phyloP scores from a whole-genome alignment of 768 basidiomycete species.

The Amanita pallidorosea region DNA sequence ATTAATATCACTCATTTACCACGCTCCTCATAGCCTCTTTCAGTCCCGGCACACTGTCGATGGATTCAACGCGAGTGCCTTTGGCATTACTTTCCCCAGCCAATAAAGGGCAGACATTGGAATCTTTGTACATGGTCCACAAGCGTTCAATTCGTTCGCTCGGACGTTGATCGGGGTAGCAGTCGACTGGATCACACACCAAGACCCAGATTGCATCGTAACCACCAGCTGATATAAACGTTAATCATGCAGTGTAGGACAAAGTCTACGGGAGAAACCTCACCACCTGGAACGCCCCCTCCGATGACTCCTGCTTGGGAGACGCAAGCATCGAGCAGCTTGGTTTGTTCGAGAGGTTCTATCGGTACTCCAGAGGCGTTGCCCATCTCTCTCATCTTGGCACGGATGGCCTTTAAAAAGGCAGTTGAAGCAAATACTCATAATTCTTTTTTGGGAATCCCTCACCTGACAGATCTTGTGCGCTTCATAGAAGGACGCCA shows the following conservation, averaged over 20 bases:
- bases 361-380: slow-evolving; percentile 67
- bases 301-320: slow-evolving; percentile 78
- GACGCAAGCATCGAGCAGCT: slow-evolving; percentile 69
- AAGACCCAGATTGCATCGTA: slow-evolving; percentile 97
- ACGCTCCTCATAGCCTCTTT: slow-evolving; percentile 21
- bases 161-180: slow-evolving; percentile 36
- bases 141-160: slow-evolving; percentile 51
- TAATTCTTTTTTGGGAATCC: slow-evolving; percentile 5
- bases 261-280: slow-evolving; percentile 16
- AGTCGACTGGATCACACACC: slow-evolving; percentile 49
- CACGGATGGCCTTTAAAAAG: slow-evolving; percentile 53
- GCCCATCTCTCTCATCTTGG: slow-evolving; percentile 81
- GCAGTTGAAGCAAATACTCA: background rate
- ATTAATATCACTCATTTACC: slow-evolving; percentile 12
- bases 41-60: slow-evolving; percentile 49
- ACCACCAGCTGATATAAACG: slow-evolving; percentile 64
- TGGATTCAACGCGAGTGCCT: slow-evolving; percentile 53
- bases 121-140: slow-evolving; percentile 53
- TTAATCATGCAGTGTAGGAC: background rate
- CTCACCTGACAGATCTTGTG: slow-evolving; percentile 49
- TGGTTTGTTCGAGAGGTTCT: slow-evolving; percentile 82
- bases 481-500: slow-evolving; percentile 47
- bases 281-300: slow-evolving; percentile 95
- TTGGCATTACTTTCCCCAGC: slow-evolving; percentile 58
- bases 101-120: slow-evolving; percentile 62